phyloP scores from a whole-genome alignment of 2,329 filamentous ascomycete genomes.

The Aureobasidium sp. region DNA sequence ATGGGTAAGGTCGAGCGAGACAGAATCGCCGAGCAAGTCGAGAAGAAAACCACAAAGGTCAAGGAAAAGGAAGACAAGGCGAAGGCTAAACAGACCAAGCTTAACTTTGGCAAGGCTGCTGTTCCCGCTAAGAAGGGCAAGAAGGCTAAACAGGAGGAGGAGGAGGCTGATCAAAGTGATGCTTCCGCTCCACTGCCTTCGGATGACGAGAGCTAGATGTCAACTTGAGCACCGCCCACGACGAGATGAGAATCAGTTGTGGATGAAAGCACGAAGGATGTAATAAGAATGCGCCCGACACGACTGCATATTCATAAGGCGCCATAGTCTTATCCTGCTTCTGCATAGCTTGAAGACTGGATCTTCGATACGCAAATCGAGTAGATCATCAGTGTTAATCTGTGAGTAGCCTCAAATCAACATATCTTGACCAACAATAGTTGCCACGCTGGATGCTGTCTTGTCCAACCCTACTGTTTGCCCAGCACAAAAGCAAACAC shows the following conservation, averaged over 20 bases:
- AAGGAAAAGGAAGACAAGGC: conserved; percentile 24
- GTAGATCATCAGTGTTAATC: neutral
- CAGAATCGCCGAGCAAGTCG: conserved; percentile 71
- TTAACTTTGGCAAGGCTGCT: conserved; percentile 69
- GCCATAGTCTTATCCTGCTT: neutral
- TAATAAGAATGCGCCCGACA: neutral
- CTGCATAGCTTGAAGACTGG: neutral
- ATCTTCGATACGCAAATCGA: neutral
- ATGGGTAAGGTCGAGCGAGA: conserved; percentile 64
- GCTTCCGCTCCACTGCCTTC: neutral
- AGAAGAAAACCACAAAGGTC: conserved; percentile 56
- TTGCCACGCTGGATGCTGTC: no score
- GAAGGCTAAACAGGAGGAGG: conserved; percentile 19
- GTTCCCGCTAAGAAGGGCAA: conserved; percentile 63
- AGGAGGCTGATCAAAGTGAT: conserved; percentile 11
- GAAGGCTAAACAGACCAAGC: conserved; percentile 63
- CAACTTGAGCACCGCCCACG: neutral
- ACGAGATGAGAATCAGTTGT: neutral
- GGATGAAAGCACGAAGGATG: neutral
- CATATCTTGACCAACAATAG: neutral
- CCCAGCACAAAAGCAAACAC: no score
- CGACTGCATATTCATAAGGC: neutral
- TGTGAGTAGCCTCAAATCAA: neutral
- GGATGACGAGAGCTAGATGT: neutral
- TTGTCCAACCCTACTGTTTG: no score